Evolutionary conservation across 2,329 filamentous ascomycete species (phyloP), one percentile per base, ranked within the genome.

Genomic region (Magnaporthiopsis incrustans): DNA sequence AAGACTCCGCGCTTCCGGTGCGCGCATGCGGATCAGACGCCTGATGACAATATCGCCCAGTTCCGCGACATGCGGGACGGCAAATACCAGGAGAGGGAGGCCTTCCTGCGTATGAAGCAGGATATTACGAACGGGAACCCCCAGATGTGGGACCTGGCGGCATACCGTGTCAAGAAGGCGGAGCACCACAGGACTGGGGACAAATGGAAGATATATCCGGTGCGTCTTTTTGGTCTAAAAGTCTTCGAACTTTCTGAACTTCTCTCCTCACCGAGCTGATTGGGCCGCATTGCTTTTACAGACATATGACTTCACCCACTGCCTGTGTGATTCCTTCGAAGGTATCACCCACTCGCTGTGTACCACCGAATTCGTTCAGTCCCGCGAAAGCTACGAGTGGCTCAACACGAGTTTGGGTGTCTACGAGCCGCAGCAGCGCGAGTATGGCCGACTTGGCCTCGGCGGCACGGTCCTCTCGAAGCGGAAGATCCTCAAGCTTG

Each of bases 101-200:
- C 92, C 1, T 90, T 92, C 70, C 79, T 98, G 63, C 88, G 94
- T 66, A 97, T 98, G 93, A 96, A 96, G 80, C 91, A 96, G 81
- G 85, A 92, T 68, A 91, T 91, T 67, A 85, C 85, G 62, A 88
- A 89, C 70, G 88, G 89, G 35, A 97, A 97, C 74, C 92, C 93
- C 8, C 91, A 96, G 76, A 93, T 97, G 90, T 97, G 94, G 94
- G 94, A 98, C 80, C 78, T 97, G 63, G 90, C 91, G 2, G 94
- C 94, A 22, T 98, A 97, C 76, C 87, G 94, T 66, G 88, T 98
- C 64, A 83, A 92, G 66, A 85, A 89, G 71, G 87, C 90, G 57
- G 81, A 81, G 66, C 82, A 87, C 58, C 87, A 91, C 75, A 85
- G 91, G 50, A 96, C 93, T 0, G 91, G 90, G 35, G 80, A 85